Conservation (phyloP, 208 protist species). For the Phytomonas sp. region DNA sequence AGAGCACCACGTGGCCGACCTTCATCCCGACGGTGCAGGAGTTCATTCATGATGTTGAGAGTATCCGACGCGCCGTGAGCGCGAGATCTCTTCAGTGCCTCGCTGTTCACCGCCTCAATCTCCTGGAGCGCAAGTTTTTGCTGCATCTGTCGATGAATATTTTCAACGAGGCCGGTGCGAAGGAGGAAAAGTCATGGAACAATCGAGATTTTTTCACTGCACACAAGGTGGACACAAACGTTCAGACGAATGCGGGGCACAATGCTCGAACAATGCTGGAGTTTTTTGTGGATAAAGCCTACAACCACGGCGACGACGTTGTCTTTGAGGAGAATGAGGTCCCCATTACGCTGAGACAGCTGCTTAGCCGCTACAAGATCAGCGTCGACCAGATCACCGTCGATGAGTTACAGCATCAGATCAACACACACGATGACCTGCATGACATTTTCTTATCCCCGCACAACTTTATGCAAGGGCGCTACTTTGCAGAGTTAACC, state of each 20-base stretch:
- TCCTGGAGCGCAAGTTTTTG: slow-evolving; percentile 90
- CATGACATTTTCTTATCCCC: slow-evolving; percentile 68
- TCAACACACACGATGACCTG: slow-evolving; percentile 59
- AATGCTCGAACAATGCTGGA: slow-evolving; percentile 83
- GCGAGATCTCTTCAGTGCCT: slow-evolving; percentile 68
- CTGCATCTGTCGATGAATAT: slow-evolving; percentile 92
- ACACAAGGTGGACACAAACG: slow-evolving; percentile 89
- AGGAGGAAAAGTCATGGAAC: slow-evolving; percentile 84
- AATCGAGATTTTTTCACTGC: slow-evolving; percentile 88
- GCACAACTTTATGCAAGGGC: slow-evolving; percentile 88
- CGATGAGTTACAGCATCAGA: slow-evolving; percentile 79
- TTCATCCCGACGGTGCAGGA: slow-evolving; percentile 68
- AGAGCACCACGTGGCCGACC: slow-evolving; percentile 60
- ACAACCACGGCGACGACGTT: slow-evolving; percentile 84
- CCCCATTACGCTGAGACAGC: slow-evolving; percentile 72
- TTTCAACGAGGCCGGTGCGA: slow-evolving; percentile 62
- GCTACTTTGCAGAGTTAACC: slow-evolving; percentile 90
- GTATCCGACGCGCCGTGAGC: slow-evolving; percentile 51
- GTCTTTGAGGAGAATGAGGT: slow-evolving; percentile 62
- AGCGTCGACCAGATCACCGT: slow-evolving; percentile 72
- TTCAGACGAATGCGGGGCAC: slow-evolving; percentile 80
- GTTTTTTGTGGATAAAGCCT: slow-evolving; percentile 86
- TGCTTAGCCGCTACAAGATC: slow-evolving; percentile 72
- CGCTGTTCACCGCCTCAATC: slow-evolving; percentile 70
- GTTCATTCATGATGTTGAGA: slow-evolving; percentile 78